Conservation (phyloP, 441 rosid genomes). For the Aquilaria agallochum region DNA sequence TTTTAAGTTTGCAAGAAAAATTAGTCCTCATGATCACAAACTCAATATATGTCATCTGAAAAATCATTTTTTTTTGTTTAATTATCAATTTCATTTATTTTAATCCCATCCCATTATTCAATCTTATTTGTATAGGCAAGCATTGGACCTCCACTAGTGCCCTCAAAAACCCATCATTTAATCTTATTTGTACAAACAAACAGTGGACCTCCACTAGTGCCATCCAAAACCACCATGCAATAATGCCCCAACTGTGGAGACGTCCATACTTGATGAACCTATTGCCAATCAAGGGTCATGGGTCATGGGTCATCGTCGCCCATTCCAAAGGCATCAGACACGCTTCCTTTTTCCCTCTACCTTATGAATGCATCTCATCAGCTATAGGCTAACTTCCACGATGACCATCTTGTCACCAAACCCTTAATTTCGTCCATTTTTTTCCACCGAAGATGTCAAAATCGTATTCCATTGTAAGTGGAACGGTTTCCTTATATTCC, state of each 20-base stretch:
- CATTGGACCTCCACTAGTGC: too few species aligned
- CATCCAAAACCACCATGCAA: slow-evolving; percentile 9
- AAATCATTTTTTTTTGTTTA: too few species aligned
- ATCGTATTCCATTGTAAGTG: slow-evolving; percentile 55
- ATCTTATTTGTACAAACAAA: too few species aligned
- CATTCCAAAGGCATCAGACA: slow-evolving; percentile 64
- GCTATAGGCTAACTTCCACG: slow-evolving; percentile 12
- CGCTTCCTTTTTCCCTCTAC: slow-evolving; percentile 70
- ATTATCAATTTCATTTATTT: too few species aligned
- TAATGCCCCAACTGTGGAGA: slow-evolving; percentile 13
- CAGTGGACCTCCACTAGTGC: slow-evolving; percentile 35
- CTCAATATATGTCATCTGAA: too few species aligned
- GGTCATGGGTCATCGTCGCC: slow-evolving; percentile 18
- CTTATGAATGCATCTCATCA: slow-evolving; percentile 37
- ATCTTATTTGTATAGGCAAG: background rate
- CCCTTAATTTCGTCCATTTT: slow-evolving; percentile 18
- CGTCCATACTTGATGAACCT: slow-evolving; percentile 9
- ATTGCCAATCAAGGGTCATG: slow-evolving; percentile 2
- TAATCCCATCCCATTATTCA: background rate
- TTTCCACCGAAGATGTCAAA: slow-evolving; percentile 62
- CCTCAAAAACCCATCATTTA: too few species aligned
- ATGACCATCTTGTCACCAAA: slow-evolving; percentile 22
- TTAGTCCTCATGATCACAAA: too few species aligned
- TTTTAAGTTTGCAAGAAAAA: too few species aligned
- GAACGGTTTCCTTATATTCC: slow-evolving; percentile 51